phyloP scores from a whole-genome alignment of 2,329 filamentous ascomycete species.

The Seiridium unicorne region DNA sequence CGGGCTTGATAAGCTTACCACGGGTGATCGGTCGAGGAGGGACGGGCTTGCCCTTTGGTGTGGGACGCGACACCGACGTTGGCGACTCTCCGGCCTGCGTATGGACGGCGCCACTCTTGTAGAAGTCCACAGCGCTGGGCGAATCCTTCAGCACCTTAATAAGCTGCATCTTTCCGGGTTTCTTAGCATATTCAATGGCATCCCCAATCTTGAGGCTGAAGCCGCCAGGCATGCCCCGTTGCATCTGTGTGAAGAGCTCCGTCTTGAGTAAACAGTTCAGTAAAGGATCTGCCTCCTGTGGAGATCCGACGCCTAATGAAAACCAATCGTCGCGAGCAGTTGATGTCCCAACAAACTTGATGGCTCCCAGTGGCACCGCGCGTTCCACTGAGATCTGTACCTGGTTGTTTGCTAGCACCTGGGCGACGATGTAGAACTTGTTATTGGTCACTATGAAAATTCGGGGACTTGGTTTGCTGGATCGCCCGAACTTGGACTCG shows the following conservation, averaged over 20 bases:
- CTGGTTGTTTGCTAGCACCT: conserved; percentile 78
- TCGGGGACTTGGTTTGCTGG: conserved; percentile 87
- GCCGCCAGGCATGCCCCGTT: conserved; percentile 73
- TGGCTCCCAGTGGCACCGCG: conserved; percentile 77
- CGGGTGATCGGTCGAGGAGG: conserved; percentile 88
- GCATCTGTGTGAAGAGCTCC: conserved; percentile 92
- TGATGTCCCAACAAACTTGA: conserved; percentile 84
- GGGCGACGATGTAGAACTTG: conserved; percentile 86
- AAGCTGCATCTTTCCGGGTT: conserved; percentile 84
- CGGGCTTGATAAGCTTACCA: conserved; percentile 87
- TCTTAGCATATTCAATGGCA: conserved; percentile 93
- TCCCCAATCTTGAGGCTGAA: conserved; percentile 82
- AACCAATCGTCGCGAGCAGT: conserved; percentile 95
- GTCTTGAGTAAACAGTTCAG: conserved; percentile 95
- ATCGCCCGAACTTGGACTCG: conserved; percentile 93
- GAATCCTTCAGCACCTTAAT: conserved; percentile 93
- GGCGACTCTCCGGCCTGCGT: conserved; percentile 81
- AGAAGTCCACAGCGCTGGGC: conserved; percentile 72
- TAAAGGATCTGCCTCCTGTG: conserved; percentile 89
- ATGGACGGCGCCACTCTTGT: conserved; percentile 92
- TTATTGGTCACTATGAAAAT: conserved; percentile 80
- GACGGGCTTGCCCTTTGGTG: conserved; percentile 82
- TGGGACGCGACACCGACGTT: conserved; percentile 78
- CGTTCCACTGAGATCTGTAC: conserved; percentile 79
- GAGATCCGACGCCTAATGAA: conserved; percentile 83